These are phyloP conservation scores for Dactylellina parvicollis DNA, from an alignment of 2,329 filamentous ascomycete species.

Conservation along the genomic window DNA sequence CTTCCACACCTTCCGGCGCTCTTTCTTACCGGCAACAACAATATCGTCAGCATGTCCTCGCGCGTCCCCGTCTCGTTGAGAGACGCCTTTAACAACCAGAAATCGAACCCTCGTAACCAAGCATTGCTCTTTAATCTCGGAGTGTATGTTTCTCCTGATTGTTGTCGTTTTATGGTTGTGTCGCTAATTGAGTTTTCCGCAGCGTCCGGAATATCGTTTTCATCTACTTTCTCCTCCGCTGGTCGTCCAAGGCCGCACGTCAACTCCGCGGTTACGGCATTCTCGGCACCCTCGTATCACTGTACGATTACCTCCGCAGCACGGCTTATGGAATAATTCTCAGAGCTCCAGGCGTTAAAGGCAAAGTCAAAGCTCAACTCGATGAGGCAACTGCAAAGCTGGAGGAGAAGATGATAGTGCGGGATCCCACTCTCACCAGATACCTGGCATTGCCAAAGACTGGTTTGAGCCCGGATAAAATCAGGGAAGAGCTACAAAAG, in stretches of 20 bases:
- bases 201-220: conserved; percentile 89
- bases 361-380: conserved; percentile 85
- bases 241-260: conserved; percentile 80
- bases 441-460: conserved; percentile 82
- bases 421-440: conserved; percentile 74
- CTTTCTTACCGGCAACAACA: not conserved
- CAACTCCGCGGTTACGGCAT: conserved; percentile 89
- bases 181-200: conserved; percentile 21
- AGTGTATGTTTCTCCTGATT: conserved; percentile 18
- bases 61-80: conserved; percentile 49
- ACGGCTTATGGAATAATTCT: conserved; percentile 86
- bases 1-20: conserved; percentile 20
- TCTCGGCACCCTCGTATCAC: conserved; percentile 78
- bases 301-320: conserved; percentile 77
- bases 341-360: conserved; percentile 83
- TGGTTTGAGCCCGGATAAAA: conserved; percentile 80
- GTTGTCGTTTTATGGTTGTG: not conserved
- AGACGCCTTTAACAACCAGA: conserved; percentile 49
- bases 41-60: conserved; percentile 33
- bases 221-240: conserved; percentile 84
- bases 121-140: conserved; percentile 48
- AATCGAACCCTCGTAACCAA: conserved; percentile 46
- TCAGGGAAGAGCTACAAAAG: conserved; percentile 80
- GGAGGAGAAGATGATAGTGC: conserved; percentile 82
- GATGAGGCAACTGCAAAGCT: conserved; percentile 81